phyloP scores from a whole-genome alignment of 108 stramenopile genomes.

The Fragilariopsis cylindrus region DNA sequence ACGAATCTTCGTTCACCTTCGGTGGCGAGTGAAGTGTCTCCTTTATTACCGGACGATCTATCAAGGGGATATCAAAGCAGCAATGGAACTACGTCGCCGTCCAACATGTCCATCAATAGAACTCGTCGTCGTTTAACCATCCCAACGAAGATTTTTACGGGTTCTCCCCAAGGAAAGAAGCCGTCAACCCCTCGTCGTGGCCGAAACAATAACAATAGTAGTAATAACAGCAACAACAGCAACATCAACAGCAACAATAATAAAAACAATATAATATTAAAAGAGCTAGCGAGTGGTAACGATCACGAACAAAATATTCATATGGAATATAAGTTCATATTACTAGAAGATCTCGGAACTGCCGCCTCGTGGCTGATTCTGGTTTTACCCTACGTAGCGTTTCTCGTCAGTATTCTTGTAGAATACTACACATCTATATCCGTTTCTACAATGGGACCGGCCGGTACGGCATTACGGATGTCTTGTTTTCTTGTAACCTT shows the following conservation, averaged over 20 bases:
- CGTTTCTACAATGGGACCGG: constrained; percentile 42
- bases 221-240: neutral
- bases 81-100: neutral
- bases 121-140: neutral
- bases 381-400: constrained; percentile 63
- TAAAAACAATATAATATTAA: constrained; percentile 12
- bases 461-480: constrained; percentile 42
- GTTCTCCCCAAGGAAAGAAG: neutral
- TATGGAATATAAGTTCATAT: constrained; percentile 72
- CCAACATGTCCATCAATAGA: neutral
- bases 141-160: neutral
- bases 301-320: constrained; percentile 13
- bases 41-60: constrained; percentile 11
- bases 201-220: neutral
- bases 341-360: constrained; percentile 79
- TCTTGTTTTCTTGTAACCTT: constrained; percentile 47
- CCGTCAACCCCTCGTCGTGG: neutral
- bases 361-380: constrained; percentile 74
- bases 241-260: neutral
- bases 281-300: constrained; percentile 17
- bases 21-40: constrained; percentile 15
- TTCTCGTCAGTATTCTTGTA: constrained; percentile 53
- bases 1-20: neutral
- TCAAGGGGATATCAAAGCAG: constrained; percentile 10
- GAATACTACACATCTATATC: constrained; percentile 44